Conservation (phyloP, 768 basidiomycete species). For the Naganishia vishniacii region DNA sequence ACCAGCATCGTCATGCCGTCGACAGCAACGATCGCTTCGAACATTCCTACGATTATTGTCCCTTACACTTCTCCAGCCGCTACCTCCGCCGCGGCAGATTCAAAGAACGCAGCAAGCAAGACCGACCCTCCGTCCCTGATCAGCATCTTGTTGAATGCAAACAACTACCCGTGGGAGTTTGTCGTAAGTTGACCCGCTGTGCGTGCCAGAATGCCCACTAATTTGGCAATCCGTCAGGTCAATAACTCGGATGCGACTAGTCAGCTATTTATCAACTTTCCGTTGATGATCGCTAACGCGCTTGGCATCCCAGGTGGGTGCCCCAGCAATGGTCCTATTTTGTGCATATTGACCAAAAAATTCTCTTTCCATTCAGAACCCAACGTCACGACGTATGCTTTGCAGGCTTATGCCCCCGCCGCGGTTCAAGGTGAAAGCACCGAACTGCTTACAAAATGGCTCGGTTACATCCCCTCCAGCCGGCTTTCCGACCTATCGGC, state of each 20-base stretch:
- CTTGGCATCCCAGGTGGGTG: slow-evolving; percentile 53
- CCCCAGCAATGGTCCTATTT: slow-evolving; percentile 35
- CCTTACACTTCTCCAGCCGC: slow-evolving; percentile 42
- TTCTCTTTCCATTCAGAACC: slow-evolving; percentile 32
- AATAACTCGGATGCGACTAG: slow-evolving; percentile 57
- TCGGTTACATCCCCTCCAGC: slow-evolving; percentile 61
- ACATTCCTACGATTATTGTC: slow-evolving; percentile 46
- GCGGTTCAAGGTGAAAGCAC: slow-evolving; percentile 56
- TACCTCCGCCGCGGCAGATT: slow-evolving; percentile 32
- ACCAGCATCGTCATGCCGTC: slow-evolving; percentile 32
- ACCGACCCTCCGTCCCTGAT: slow-evolving; percentile 32
- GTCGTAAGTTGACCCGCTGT: slow-evolving; percentile 29
- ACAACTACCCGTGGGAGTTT: slow-evolving; percentile 45
- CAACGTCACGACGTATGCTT: slow-evolving; percentile 55
- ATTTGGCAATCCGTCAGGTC: slow-evolving; percentile 39
- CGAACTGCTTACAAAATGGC: slow-evolving; percentile 63
- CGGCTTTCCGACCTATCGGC: slow-evolving; percentile 58
- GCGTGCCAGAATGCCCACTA: neutral
- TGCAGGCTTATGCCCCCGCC: slow-evolving; percentile 65
- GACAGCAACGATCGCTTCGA: slow-evolving; percentile 43
- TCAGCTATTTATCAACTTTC: slow-evolving; percentile 73
- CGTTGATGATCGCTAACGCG: slow-evolving; percentile 54
- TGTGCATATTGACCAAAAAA: slow-evolving; percentile 30
- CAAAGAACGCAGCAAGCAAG: slow-evolving; percentile 36
- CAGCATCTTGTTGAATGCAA: slow-evolving; percentile 39